phyloP scores from a whole-genome alignment of 169 alveolate genomes.

The Eimeria maxima region DNA sequence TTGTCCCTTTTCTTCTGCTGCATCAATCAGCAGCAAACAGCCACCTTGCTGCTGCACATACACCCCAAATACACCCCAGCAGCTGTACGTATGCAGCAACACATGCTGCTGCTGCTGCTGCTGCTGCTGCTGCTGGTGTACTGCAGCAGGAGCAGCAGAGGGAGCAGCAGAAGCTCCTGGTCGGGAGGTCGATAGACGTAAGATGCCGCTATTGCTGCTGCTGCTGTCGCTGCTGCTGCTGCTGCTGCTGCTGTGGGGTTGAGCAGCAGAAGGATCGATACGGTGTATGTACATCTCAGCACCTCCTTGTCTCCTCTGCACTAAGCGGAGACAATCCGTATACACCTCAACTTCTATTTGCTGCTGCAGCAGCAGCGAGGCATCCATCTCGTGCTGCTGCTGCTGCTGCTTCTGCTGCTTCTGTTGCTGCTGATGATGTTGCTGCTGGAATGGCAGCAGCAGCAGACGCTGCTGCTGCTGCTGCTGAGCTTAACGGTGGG shows the following conservation, averaged over 20 bases:
- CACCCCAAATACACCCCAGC: slow-evolving; percentile 60
- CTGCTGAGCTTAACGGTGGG: no score
- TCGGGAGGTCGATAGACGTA: not conserved
- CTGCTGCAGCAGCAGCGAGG: slow-evolving; percentile 16
- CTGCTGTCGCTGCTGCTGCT: slow-evolving; percentile 26
- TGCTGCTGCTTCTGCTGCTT: not conserved
- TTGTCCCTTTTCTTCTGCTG: not conserved
- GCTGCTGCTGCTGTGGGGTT: not conserved
- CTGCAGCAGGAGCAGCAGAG: no score
- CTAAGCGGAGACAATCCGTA: not conserved
- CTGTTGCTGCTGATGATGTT: not conserved
- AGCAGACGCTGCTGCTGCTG: no score
- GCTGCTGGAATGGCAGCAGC: no score
- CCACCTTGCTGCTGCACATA: not conserved
- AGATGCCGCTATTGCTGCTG: not conserved
- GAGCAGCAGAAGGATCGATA: not conserved
- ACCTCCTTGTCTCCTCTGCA: not conserved
- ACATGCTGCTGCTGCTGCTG: no score
- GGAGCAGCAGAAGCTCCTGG: no score
- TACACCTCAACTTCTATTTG: not conserved
- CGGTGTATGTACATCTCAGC: slow-evolving; percentile 50
- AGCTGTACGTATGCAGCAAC: not conserved
- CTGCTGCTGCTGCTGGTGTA: no score
- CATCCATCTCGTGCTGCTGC: slow-evolving; percentile 14
- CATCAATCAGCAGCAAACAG: slow-evolving; percentile 21